These are phyloP conservation scores for Candida insectorum DNA, from an alignment of 805 yeast genomes.

Conservation along the genomic window DNA sequence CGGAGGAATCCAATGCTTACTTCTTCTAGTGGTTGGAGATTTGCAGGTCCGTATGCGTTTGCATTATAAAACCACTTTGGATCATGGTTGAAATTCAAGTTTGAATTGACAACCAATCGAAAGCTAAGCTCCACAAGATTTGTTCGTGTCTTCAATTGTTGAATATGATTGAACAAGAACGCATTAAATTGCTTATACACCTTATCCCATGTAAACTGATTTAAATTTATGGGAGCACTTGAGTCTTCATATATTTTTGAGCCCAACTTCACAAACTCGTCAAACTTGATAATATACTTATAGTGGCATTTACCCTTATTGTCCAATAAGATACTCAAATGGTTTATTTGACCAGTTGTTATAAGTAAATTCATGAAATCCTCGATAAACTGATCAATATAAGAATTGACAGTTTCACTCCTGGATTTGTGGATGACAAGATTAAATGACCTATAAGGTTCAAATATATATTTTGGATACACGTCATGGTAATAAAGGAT, in stretches of 20 bases:
- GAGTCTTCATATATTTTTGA: slow-evolving; percentile 9
- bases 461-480: slow-evolving; percentile 53
- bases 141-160: slow-evolving; percentile 22
- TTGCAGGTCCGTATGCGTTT: neutral
- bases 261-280: slow-evolving; percentile 24
- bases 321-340: slow-evolving; percentile 36
- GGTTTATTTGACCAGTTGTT: slow-evolving; percentile 24
- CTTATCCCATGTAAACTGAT: slow-evolving; percentile 30
- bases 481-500: slow-evolving; percentile 50
- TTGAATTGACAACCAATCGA: slow-evolving; percentile 5
- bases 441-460: slow-evolving; percentile 38
- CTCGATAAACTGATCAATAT: slow-evolving; percentile 35
- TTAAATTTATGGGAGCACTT: slow-evolving; percentile 15
- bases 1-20: slow-evolving; percentile 10
- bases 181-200: slow-evolving; percentile 29
- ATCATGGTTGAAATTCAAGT: slow-evolving; percentile 3
- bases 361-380: slow-evolving; percentile 5
- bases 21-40: slow-evolving; percentile 6
- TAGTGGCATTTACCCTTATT: slow-evolving; percentile 27
- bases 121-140: slow-evolving; percentile 6
- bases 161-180: slow-evolving; percentile 27
- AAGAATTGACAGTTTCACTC: slow-evolving; percentile 46
- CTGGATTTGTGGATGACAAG: slow-evolving; percentile 40
- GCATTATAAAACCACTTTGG: slow-evolving; percentile 6
- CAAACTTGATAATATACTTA: slow-evolving; percentile 36